phyloP scores from a whole-genome alignment of 306 rosid species.

The Albizia julibrissin region DNA sequence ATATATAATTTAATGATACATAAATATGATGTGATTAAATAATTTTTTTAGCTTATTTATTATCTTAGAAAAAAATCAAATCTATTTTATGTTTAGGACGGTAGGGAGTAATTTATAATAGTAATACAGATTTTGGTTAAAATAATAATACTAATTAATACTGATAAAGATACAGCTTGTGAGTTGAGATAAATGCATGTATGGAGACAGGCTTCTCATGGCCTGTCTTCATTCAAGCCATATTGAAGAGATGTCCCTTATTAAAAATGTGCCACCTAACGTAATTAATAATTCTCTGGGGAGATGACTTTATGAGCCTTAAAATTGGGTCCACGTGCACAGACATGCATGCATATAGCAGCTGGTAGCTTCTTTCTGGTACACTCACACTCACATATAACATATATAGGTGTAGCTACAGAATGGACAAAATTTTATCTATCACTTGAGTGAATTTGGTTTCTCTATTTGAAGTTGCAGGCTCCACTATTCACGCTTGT shows the following conservation, averaged over 20 bases:
- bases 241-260: constrained; percentile 10
- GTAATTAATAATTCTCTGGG: constrained; percentile 1
- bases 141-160: not conserved
- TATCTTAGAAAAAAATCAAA: too few species aligned
- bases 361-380: not conserved
- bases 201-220: not conserved
- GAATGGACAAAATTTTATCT: constrained; percentile 3
- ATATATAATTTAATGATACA: too few species aligned
- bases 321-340: constrained; percentile 10
- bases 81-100: too few species aligned
- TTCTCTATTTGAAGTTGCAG: not conserved
- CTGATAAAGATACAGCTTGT: not conserved
- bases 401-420: not conserved
- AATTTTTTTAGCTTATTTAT: too few species aligned
- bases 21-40: too few species aligned
- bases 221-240: not conserved
- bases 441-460: constrained; percentile 20
- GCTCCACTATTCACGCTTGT: not conserved
- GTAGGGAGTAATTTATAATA: too few species aligned
- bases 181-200: constrained; percentile 14
- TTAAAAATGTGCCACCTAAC: constrained; percentile 30
- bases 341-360: not conserved
- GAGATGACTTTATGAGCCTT: not conserved
- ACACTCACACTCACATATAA: not conserved
- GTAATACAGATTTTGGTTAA: too few species aligned